Percentiles rank a stretch among this genome's conserved stretches.
Evolutionary conservation across 192 early-diverging fungal species (phyloP).

Genomic region (Umbelopsis sp.): DNA sequence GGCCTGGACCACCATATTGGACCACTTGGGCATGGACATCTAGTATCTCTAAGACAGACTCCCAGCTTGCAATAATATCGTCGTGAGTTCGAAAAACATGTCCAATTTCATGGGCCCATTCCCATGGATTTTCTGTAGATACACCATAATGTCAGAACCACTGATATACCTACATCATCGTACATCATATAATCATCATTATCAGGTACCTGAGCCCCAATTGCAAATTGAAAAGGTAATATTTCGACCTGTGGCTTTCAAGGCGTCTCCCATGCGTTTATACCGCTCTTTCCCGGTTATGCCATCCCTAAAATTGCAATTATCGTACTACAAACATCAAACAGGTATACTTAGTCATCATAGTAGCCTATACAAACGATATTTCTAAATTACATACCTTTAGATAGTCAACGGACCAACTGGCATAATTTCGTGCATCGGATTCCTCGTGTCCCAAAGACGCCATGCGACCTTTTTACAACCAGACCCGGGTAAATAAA

Average conservation of each 20-base stretch:
- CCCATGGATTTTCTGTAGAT: background rate
- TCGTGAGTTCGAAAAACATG: background rate
- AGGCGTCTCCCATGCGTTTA: slow-evolving; percentile 40
- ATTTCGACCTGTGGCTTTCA: slow-evolving; percentile 43
- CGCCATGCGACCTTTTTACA: slow-evolving; percentile 41
- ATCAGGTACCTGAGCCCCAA: slow-evolving; percentile 48
- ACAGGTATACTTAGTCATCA: background rate
- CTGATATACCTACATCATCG: background rate
- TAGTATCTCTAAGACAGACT: background rate
- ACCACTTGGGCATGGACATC: slow-evolving; percentile 6
- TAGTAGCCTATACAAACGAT: background rate
- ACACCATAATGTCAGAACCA: background rate
- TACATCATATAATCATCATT: background rate
- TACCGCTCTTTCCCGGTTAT: slow-evolving; percentile 25
- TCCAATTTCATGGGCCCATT: slow-evolving; percentile 9
- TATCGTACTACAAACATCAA: slow-evolving; percentile 40
- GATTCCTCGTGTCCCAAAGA: slow-evolving; percentile 40
- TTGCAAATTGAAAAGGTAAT: slow-evolving; percentile 51
- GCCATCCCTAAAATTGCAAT: slow-evolving; percentile 47
- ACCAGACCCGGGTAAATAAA: slow-evolving; percentile 41
- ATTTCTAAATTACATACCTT: slow-evolving; percentile 27
- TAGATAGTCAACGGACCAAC: slow-evolving; percentile 61
- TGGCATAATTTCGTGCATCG: slow-evolving; percentile 54
- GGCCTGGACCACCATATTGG: slow-evolving; percentile 2
- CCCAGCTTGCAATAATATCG: slow-evolving; percentile 15